Percentiles rank a stretch among this genome's conserved stretches.
Conservation (phyloP, 2,329 filamentous ascomycete species). For the Colletotrichum shisoi region DNA sequence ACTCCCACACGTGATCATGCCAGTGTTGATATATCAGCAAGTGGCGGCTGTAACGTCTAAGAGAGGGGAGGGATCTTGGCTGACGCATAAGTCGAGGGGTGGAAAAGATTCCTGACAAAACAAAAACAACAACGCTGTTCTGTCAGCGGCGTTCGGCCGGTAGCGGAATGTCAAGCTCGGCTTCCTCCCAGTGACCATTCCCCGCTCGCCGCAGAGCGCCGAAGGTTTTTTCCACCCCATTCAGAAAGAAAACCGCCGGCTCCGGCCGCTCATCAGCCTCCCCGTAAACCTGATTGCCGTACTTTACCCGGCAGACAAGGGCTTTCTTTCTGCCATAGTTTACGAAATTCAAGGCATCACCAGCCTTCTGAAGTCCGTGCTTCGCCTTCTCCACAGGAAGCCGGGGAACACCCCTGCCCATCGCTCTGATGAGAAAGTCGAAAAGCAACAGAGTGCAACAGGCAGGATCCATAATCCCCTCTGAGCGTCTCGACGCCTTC, state of each 20-base stretch:
- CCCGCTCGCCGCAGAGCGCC: not conserved
- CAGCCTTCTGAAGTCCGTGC: not conserved
- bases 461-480: not conserved
- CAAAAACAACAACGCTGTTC: too few relatives aligned
- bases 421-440: not conserved
- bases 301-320: not conserved
- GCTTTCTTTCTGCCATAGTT: not conserved
- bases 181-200: not conserved
- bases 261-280: constrained; percentile 1
- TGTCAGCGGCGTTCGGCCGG: constrained; percentile 1
- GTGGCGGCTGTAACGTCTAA: too few relatives aligned
- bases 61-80: too few relatives aligned
- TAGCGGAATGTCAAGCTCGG: not conserved
- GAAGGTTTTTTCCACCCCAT: not conserved
- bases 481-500: not conserved
- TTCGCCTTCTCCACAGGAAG: not conserved
- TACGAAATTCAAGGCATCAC: not conserved
- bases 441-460: too few relatives aligned
- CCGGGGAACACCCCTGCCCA: not conserved
- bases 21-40: too few relatives aligned
- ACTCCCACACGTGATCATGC: too few relatives aligned
- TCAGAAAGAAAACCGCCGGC: not conserved
- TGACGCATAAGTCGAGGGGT: not conserved
- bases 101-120: not conserved
- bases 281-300: not conserved